Evolutionary conservation across 129 eudicot genomes (phyloP).

Genomic region (Flaveria trinervia): DNA sequence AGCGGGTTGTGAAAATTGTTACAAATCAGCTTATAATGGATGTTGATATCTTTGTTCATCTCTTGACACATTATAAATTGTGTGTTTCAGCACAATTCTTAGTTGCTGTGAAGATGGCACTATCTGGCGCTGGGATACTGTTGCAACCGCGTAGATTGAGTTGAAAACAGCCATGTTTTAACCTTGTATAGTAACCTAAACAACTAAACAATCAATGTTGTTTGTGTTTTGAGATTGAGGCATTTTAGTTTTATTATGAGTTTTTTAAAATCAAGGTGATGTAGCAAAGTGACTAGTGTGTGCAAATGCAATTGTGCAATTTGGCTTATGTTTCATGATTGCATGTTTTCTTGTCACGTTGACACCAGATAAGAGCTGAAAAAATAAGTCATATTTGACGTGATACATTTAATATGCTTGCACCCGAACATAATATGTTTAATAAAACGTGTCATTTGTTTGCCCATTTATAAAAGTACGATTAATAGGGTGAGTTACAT

Average conservation of each 20-base stretch:
- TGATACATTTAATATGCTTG: not conserved
- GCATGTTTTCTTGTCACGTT: not conserved
- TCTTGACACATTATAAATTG: not conserved
- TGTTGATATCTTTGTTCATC: not conserved
- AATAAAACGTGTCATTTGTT: too few relatives aligned
- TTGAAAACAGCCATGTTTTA: conserved; percentile 3
- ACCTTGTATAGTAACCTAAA: conserved; percentile 20
- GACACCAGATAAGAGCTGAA: not conserved
- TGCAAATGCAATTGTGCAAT: not conserved
- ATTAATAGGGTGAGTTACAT: not conserved
- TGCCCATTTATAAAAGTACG: too few relatives aligned
- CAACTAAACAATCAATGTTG: conserved; percentile 6
- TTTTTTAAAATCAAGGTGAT: not conserved
- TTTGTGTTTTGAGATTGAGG: not conserved
- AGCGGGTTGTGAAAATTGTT: not conserved
- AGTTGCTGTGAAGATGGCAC: conserved; percentile 98
- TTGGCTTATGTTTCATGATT: not conserved
- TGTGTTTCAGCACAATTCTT: conserved; percentile 80
- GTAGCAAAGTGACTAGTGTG: not conserved
- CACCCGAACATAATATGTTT: not conserved
- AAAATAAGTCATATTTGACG: too few relatives aligned
- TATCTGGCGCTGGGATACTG: conserved; percentile 98
- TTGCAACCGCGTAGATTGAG: conserved; percentile 53
- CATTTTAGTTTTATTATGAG: not conserved
- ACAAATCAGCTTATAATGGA: not conserved